Percentiles rank a stretch among this genome's conserved stretches.
Evolutionary conservation across 2,329 filamentous ascomycete genomes (phyloP).

Genomic region (Hawksworthiomyces lignivorus): DNA sequence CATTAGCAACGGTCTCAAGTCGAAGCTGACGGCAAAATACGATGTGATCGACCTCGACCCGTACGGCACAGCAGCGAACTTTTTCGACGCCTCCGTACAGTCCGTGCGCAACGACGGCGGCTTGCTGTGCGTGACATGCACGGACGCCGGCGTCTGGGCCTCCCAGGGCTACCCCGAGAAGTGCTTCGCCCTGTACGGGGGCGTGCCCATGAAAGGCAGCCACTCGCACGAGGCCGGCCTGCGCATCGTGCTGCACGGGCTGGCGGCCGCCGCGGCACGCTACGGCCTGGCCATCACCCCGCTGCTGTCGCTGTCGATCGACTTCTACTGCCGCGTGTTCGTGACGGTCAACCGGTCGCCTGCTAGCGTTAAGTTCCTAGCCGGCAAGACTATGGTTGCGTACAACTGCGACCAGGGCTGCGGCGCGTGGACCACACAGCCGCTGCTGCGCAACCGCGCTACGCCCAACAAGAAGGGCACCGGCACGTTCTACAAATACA

Average conservation of each 20-base stretch:
- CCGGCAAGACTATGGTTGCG: slow-evolving; percentile 85
- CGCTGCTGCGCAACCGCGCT: slow-evolving; percentile 61
- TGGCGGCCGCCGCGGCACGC: slow-evolving; percentile 71
- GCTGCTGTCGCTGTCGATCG: slow-evolving; percentile 84
- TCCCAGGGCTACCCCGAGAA: slow-evolving; percentile 94
- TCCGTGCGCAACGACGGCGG: slow-evolving; percentile 77
- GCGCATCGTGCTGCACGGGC: slow-evolving; percentile 73
- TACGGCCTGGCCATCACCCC: slow-evolving; percentile 89
- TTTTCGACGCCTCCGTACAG: slow-evolving; percentile 86
- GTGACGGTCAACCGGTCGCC: slow-evolving; percentile 74
- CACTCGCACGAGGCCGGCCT: slow-evolving; percentile 86
- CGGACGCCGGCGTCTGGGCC: slow-evolving; percentile 90
- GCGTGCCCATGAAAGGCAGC: slow-evolving; percentile 73
- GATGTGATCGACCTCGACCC: slow-evolving; percentile 96
- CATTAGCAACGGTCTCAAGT: not conserved
- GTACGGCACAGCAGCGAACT: slow-evolving; percentile 87
- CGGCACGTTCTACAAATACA: slow-evolving; percentile 69
- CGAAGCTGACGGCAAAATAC: slow-evolving; percentile 48
- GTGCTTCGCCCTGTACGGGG: slow-evolving; percentile 87
- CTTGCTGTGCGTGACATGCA: slow-evolving; percentile 90
- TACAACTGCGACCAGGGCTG: slow-evolving; percentile 90
- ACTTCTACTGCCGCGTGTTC: slow-evolving; percentile 90
- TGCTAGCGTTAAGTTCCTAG: slow-evolving; percentile 80
- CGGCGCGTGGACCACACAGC: slow-evolving; percentile 82
- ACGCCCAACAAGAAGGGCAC: slow-evolving; percentile 62